These are phyloP conservation scores for Oryza coarctata DNA, from an alignment of 176 grass and related monocot genomes.

Conservation along the genomic window DNA sequence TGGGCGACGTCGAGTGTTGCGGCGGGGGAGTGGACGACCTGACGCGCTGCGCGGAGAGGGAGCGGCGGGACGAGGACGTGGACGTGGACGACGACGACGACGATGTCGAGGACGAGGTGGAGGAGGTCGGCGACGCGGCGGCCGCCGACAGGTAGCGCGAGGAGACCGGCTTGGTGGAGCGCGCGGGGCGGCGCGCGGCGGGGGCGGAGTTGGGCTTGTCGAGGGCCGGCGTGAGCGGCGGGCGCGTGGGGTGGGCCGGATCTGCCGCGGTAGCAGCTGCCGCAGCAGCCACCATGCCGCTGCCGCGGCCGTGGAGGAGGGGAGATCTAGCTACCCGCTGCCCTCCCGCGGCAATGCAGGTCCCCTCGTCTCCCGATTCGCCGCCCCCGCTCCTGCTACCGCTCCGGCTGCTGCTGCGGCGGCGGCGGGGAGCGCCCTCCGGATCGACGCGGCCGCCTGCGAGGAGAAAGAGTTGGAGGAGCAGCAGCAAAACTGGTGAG, in stretches of 20 bases:
- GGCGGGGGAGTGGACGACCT: constrained; percentile 63
- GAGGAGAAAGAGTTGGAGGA: constrained; percentile 33
- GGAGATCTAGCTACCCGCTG: constrained; percentile 46
- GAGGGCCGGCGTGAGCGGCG: constrained; percentile 56
- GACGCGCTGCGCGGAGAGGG: constrained; percentile 56
- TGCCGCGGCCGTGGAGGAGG: not conserved
- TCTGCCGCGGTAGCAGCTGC: constrained; percentile 57
- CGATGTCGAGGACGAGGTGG: constrained; percentile 45
- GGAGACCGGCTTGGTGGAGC: constrained; percentile 54
- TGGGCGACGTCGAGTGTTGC: constrained; percentile 48
- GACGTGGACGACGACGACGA: constrained; percentile 37
- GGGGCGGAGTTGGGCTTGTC: constrained; percentile 59
- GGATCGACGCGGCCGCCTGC: constrained; percentile 39
- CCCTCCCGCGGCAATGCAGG: constrained; percentile 52
- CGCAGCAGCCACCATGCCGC: constrained; percentile 64
- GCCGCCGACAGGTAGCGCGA: constrained; percentile 51
- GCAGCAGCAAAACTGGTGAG: constrained; percentile 26
- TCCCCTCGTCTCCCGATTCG: constrained; percentile 35
- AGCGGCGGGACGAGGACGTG: constrained; percentile 55
- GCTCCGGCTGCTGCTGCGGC: not conserved
- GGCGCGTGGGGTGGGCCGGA: constrained; percentile 41
- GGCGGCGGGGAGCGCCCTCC: constrained; percentile 21
- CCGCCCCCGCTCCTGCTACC: not conserved
- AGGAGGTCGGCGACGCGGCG: constrained; percentile 43
- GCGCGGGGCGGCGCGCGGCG: constrained; percentile 27